Percentiles rank a stretch among this genome's conserved stretches.
phyloP scores from a whole-genome alignment of 805 yeast species.

The Lipomyces japonicus region DNA sequence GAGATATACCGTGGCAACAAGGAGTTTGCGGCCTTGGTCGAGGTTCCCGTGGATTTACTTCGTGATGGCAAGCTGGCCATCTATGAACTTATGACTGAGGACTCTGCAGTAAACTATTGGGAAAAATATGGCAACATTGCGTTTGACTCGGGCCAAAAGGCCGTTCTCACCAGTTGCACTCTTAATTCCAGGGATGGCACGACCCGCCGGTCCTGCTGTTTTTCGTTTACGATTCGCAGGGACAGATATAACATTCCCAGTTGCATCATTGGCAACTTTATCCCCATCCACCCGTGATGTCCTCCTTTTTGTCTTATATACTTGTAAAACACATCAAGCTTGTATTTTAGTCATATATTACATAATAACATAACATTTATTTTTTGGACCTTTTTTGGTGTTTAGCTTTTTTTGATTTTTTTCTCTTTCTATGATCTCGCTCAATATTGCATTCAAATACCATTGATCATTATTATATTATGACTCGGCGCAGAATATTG shows the following conservation, averaged over 20 bases:
- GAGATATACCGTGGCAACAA: slow-evolving; percentile 93
- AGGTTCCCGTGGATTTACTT: slow-evolving; percentile 81
- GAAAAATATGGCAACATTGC: slow-evolving; percentile 96
- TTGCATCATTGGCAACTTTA: slow-evolving; percentile 92
- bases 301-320: background rate
- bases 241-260: slow-evolving; percentile 93
- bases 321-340: background rate
- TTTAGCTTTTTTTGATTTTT: background rate
- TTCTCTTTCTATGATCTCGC: background rate
- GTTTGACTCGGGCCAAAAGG: slow-evolving; percentile 91
- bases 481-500: too few species aligned
- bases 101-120: slow-evolving; percentile 95
- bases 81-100: slow-evolving; percentile 91
- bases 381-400: background rate
- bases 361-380: background rate
- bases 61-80: slow-evolving; percentile 90
- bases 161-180: slow-evolving; percentile 88
- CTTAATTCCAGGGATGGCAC: slow-evolving; percentile 78
- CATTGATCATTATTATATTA: too few species aligned
- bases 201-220: slow-evolving; percentile 79
- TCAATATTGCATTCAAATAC: background rate
- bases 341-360: background rate
- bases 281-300: slow-evolving; percentile 55
- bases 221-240: slow-evolving; percentile 87
- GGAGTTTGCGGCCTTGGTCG: slow-evolving; percentile 91